Base-by-base conservation (phyloP, 345 rosid genomes). In the Geranium brycei region DNA sequence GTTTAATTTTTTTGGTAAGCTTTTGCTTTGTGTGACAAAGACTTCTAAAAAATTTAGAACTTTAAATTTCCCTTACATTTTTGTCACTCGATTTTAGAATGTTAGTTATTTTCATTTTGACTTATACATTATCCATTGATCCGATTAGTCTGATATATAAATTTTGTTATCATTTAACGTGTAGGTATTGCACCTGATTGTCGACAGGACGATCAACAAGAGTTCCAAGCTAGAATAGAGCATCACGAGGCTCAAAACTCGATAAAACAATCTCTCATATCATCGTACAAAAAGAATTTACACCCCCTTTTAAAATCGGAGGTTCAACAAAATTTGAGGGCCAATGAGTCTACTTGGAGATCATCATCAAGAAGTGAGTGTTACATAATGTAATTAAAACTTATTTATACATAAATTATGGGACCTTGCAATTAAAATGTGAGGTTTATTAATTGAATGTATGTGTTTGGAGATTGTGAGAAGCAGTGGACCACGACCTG, bases 401-500 rank as follows among this genome's bases (percentile, higher is more conserved):
- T 11, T 16, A 51, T 51, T 47, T 4, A 17, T 28, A 23, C 28
- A 23, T 23, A 23, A 23, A 23, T 23, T 23, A 23, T 23, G 1
- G 28, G 28, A 23, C 28, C 28, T 23, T 23, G 28, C 28, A 23
- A 23, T 23, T 23, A 23, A 23, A 23, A 23, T 23, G 28, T 23
- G 1, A 23, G 2, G 1, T 23, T 38, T 38, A 10, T 5, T 38
- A 38, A 5, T 1, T 47, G 53, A 66, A 8, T 17, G 14, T 3
- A 16, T 68, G 73, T 8, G 10, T 61, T 59, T 55, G 61, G 73
- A 81, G 82, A 71, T 56, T 67, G 71, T 63, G 77, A 81, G 76
- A 72, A 68, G 63, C 78, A 80, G 66, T 91, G 97, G 97, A 80
- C 84, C n/a, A 79, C 82, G 12, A 85, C 73, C 71, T 91, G 97